These are phyloP conservation scores for Suillus luteus DNA, from an alignment of 768 basidiomycete species.

Conservation along the genomic window DNA sequence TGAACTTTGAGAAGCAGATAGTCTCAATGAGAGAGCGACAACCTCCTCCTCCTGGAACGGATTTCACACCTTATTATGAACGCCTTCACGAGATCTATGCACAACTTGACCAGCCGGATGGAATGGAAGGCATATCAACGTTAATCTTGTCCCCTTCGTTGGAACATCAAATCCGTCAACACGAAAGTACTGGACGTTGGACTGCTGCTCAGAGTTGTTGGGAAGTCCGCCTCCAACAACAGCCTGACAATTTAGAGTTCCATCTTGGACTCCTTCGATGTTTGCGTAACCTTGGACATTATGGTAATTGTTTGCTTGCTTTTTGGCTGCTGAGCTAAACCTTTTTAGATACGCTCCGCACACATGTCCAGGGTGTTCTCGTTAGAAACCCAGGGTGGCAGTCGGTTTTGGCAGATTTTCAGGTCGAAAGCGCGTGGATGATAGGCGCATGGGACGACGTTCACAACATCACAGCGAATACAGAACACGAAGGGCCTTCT, in stretches of 20 bases:
- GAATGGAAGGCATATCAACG: constrained; percentile 97
- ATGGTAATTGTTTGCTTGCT: constrained; percentile 56
- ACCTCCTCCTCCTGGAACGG: constrained; percentile 47
- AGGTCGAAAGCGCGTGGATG: constrained; percentile 95
- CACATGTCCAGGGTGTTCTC: constrained; percentile 90
- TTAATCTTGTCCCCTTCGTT: constrained; percentile 85
- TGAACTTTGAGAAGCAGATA: constrained; percentile 92
- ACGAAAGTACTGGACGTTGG: constrained; percentile 96
- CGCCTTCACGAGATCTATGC: constrained; percentile 95
- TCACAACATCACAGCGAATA: constrained; percentile 53
- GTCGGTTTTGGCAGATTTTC: constrained; percentile 72
- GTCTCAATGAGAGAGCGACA: constrained; percentile 46
- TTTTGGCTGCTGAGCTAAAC: constrained; percentile 11
- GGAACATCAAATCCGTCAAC: constrained; percentile 96
- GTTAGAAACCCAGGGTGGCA: constrained; percentile 87
- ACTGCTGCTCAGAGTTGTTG: constrained; percentile 99
- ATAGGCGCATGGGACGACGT: constrained; percentile 92
- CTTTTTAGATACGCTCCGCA: constrained; percentile 81
- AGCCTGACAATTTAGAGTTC: constrained; percentile 84
- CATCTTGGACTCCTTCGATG: constrained; percentile 91
- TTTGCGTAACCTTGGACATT: constrained; percentile 92
- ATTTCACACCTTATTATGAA: constrained; percentile 64
- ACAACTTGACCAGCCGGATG: constrained; percentile 95
- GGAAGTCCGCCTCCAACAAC: constrained; percentile 92
- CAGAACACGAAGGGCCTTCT: constrained; percentile 55